Conservation (phyloP, 2,329 filamentous ascomycete genomes). For the Aspergillus proliferans region DNA sequence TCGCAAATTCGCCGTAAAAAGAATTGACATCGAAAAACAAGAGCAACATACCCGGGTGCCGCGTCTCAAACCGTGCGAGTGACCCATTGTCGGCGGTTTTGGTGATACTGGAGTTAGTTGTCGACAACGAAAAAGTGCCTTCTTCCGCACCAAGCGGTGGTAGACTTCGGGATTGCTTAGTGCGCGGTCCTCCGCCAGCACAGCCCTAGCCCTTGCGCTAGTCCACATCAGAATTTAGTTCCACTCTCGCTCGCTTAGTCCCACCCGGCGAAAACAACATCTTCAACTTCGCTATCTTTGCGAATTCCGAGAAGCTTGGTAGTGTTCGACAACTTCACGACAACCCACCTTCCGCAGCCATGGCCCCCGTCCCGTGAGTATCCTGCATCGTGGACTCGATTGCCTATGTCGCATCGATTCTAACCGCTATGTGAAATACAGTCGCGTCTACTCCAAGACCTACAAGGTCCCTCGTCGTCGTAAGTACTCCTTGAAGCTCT, state of each 20-base stretch:
- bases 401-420: conserved; percentile 29
- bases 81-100: conserved; percentile 67
- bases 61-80: conserved; percentile 78
- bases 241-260: conserved; percentile 19
- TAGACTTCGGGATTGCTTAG: conserved; percentile 19
- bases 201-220: conserved; percentile 20
- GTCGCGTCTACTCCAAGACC: conserved; percentile 92
- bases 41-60: conserved; percentile 68
- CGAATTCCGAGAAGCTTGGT: conserved; percentile 19
- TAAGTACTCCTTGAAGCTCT: conserved; percentile 33
- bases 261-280: conserved; percentile 12
- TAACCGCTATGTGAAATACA: conserved; percentile 23
- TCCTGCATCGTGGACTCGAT: conserved; percentile 1
- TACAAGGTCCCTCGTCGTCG: conserved; percentile 95
- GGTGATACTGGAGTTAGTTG: conserved; percentile 35
- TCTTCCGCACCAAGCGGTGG: conserved; percentile 18
- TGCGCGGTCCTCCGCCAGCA: conserved; percentile 16
- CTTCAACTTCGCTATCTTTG: conserved; percentile 14
- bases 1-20: background rate
- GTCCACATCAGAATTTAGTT: conserved; percentile 7
- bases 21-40: conserved; percentile 1
- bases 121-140: conserved; percentile 30
- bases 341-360: conserved; percentile 36
- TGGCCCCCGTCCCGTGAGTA: conserved; percentile 40
- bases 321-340: conserved; percentile 31